These are phyloP conservation scores for Musa beccarii DNA, from an alignment of 176 grass and related monocot species.

Conservation along the genomic window DNA sequence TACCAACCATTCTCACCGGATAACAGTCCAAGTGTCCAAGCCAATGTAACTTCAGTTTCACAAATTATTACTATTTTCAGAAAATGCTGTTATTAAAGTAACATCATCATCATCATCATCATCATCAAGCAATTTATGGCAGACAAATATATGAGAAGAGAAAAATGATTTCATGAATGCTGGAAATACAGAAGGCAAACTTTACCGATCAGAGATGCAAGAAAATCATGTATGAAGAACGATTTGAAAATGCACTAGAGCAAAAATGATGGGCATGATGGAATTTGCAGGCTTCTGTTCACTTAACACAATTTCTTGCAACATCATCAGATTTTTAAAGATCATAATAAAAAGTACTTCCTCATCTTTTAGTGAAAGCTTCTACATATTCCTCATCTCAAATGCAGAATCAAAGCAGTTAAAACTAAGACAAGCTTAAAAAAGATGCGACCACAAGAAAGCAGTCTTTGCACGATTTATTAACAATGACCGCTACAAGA, in stretches of 20 bases:
- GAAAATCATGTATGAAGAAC: not conserved
- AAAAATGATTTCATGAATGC: too few species aligned
- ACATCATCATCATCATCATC: too few species aligned
- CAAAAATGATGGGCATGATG: not conserved
- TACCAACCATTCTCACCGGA: too few species aligned
- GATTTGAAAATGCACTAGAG: not conserved
- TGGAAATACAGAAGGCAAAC: too few species aligned
- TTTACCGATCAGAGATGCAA: too few species aligned
- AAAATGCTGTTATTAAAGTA: too few species aligned
- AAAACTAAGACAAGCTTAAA: not conserved
- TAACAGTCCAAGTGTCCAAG: too few species aligned
- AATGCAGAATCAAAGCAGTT: not conserved
- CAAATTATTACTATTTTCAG: not conserved
- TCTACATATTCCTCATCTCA: not conserved
- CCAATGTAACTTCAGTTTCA: not conserved
- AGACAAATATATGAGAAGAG: too few species aligned
- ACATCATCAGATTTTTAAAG: not conserved
- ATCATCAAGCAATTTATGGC: too few species aligned
- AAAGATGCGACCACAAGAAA: not conserved
- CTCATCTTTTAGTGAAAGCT: not conserved
- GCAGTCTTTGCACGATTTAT: not conserved
- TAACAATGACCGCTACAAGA: not conserved
- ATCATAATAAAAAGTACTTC: not conserved
- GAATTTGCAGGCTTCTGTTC: not conserved
- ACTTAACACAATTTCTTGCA: not conserved